A percentile compares a stretch with the other conserved stretches of the same genome.
These are phyloP conservation scores for Tricholoma sp. DNA, from an alignment of 768 basidiomycete genomes.

Conservation along the genomic window DNA sequence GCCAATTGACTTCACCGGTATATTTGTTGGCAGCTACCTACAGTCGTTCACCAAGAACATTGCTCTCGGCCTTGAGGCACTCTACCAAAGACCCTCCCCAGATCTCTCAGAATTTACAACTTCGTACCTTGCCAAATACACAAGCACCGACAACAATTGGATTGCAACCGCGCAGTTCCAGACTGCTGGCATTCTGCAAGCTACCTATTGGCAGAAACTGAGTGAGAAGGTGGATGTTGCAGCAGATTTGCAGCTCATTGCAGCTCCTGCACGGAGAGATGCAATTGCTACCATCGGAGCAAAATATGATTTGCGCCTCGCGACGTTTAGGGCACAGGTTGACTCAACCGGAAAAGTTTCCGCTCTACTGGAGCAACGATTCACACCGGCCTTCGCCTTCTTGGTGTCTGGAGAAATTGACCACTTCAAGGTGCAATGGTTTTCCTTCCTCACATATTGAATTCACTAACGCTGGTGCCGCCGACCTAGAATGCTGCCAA, in stretches of 20 bases:
- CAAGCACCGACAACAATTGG: conserved; percentile 69
- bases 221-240: conserved; percentile 97
- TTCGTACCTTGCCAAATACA: conserved; percentile 80
- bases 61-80: conserved; percentile 80
- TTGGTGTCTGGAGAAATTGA: conserved; percentile 95
- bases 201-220: conserved; percentile 96
- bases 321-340: conserved; percentile 91
- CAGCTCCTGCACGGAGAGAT: conserved; percentile 75
- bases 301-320: conserved; percentile 92
- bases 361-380: conserved; percentile 91
- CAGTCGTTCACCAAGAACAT: conserved; percentile 90
- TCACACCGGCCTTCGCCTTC: conserved; percentile 94
- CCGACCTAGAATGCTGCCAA: conserved; percentile 76
- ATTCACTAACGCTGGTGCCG: neutral
- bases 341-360: conserved; percentile 96
- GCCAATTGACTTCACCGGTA: conserved; percentile 80
- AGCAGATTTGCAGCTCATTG: conserved; percentile 83
- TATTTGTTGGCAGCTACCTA: conserved; percentile 87
- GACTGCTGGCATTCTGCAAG: conserved; percentile 74
- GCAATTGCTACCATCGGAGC: conserved; percentile 92
- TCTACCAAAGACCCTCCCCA: conserved; percentile 77
- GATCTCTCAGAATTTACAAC: conserved; percentile 64
- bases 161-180: conserved; percentile 92
- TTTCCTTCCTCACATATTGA: conserved; percentile 2
- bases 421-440: conserved; percentile 80